Conservation (phyloP, 1,284 basidiomycete genomes). For the Ceratobasidium papillatum region DNA sequence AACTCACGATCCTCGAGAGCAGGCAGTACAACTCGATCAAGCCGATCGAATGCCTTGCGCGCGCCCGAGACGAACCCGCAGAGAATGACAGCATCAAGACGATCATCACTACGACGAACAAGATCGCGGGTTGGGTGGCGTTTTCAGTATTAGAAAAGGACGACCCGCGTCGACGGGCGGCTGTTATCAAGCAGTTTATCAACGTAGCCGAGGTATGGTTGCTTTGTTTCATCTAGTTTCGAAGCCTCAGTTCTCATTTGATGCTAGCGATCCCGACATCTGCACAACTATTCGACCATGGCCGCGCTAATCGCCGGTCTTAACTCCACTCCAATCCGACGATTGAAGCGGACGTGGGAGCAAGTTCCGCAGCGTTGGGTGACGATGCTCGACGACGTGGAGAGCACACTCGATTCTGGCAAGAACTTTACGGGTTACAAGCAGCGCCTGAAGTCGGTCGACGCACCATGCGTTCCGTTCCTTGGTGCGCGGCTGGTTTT, state of each 20-base stretch:
- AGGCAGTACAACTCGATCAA: conserved; percentile 88
- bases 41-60: conserved; percentile 89
- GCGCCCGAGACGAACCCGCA: conserved; percentile 76
- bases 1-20: conserved; percentile 93
- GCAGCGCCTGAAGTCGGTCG: conserved; percentile 82
- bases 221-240: neutral
- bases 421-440: conserved; percentile 96
- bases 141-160: conserved; percentile 86
- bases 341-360: conserved; percentile 96
- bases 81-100: conserved; percentile 82
- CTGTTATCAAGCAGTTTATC: conserved; percentile 91
- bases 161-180: conserved; percentile 85
- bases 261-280: conserved; percentile 79
- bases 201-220: conserved; percentile 86
- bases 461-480: conserved; percentile 97
- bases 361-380: conserved; percentile 70
- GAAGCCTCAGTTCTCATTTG: neutral
- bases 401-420: conserved; percentile 85
- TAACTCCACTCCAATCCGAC: conserved; percentile 92
- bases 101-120: conserved; percentile 92
- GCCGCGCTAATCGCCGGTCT: conserved; percentile 95
- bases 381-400: conserved; percentile 65
- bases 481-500: conserved; percentile 64
- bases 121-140: conserved; percentile 95
- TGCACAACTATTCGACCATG: conserved; percentile 97